Evolutionary conservation across 306 rosid genomes (phyloP).

Genomic region (Cajanus cajan): DNA sequence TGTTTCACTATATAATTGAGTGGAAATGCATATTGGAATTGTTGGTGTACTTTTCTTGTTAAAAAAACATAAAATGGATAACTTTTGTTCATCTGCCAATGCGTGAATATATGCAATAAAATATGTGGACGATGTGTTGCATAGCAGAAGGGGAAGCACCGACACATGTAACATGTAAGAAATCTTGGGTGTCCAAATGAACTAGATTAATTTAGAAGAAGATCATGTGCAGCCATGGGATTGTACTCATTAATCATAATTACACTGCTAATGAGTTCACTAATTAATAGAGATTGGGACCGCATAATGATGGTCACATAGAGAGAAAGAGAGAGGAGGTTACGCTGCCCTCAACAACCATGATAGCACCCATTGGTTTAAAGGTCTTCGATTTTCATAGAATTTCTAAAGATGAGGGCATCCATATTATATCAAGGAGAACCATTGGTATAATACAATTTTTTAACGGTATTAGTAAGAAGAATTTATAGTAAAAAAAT

Average conservation of each 20-base stretch:
- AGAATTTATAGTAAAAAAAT: too few species aligned
- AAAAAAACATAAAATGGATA: background rate
- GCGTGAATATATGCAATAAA: background rate
- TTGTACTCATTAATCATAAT: constrained; percentile 43
- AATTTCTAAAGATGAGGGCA: background rate
- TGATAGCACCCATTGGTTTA: constrained; percentile 51
- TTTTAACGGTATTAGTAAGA: too few species aligned
- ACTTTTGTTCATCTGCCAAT: background rate
- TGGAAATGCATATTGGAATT: background rate
- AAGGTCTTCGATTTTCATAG: background rate
- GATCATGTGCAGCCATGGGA: constrained; percentile 49
- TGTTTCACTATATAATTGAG: background rate
- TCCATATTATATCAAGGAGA: background rate
- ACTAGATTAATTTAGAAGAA: constrained; percentile 20
- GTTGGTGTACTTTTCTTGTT: background rate
- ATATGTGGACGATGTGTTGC: background rate
- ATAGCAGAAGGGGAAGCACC: constrained; percentile 23
- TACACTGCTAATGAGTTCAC: constrained; percentile 38
- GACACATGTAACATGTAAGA: constrained; percentile 4
- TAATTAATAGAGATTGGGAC: constrained; percentile 50
- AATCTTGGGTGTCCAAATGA: background rate
- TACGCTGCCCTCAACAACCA: constrained; percentile 39
- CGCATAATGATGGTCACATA: constrained; percentile 32
- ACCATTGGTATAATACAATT: background rate
- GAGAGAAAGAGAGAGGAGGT: constrained; percentile 31